Conservation (phyloP, 495 filamentous ascomycete genomes). For the Xylona heveae region DNA sequence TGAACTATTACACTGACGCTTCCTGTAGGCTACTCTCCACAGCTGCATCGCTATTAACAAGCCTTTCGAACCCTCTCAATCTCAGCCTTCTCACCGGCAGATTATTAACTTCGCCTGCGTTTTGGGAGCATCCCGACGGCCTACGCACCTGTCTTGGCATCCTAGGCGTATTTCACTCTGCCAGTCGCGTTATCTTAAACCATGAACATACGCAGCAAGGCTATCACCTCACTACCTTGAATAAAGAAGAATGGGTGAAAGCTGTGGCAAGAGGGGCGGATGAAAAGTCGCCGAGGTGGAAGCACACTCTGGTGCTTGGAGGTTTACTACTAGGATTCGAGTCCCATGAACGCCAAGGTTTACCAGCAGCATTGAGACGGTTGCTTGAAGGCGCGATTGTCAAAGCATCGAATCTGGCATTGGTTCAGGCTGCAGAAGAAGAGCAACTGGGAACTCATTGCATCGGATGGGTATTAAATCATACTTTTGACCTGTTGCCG, state of each 20-base stretch:
- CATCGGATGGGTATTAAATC: slow-evolving; percentile 54
- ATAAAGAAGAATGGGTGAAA: slow-evolving; percentile 58
- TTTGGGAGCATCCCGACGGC: slow-evolving; percentile 60
- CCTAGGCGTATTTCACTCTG: slow-evolving; percentile 74
- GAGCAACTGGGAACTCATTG: slow-evolving; percentile 34
- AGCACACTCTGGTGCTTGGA: slow-evolving; percentile 60
- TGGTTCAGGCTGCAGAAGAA: slow-evolving; percentile 29
- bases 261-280: slow-evolving; percentile 71
- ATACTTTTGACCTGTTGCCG: slow-evolving; percentile 54
- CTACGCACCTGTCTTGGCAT: slow-evolving; percentile 53
- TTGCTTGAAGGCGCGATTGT: slow-evolving; percentile 60
- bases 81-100: slow-evolving; percentile 79
- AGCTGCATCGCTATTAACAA: slow-evolving; percentile 60
- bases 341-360: slow-evolving; percentile 35
- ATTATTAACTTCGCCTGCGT: slow-evolving; percentile 60
- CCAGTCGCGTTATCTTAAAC: slow-evolving; percentile 40
- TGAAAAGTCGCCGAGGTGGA: slow-evolving; percentile 67
- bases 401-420: slow-evolving; percentile 55
- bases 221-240: slow-evolving; percentile 18
- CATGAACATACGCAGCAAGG: slow-evolving; percentile 23
- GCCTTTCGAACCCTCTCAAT: slow-evolving; percentile 78
- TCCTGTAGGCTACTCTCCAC: slow-evolving; percentile 48
- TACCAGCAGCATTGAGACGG: slow-evolving; percentile 38
- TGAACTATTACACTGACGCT: slow-evolving; percentile 2
- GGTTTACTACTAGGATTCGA: slow-evolving; percentile 74